Evolutionary conservation across 1,284 basidiomycete species (phyloP).

Genomic region (Marasmius oreades): DNA sequence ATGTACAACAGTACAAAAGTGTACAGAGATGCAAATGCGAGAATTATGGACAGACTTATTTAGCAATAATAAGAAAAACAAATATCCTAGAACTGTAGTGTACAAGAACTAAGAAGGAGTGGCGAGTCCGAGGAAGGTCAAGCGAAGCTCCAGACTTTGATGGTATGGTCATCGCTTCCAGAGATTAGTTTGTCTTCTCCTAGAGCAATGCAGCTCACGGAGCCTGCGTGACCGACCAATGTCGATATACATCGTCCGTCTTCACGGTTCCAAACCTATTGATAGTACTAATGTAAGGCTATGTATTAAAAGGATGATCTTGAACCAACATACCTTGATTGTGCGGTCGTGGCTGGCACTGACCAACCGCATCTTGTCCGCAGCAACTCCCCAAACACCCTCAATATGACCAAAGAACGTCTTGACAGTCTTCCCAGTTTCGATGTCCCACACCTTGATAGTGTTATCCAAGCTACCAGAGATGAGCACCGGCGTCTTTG

Average conservation of each 20-base stretch:
- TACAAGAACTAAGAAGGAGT: too few species aligned
- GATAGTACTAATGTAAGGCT: conserved; percentile 9
- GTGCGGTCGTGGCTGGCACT: conserved; percentile 92
- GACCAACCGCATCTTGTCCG: conserved; percentile 89
- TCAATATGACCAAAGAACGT: conserved; percentile 97
- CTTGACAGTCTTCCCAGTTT: conserved; percentile 73
- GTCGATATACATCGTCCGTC: conserved; percentile 88
- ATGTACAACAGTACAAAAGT: too few species aligned
- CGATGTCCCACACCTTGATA: conserved; percentile 95
- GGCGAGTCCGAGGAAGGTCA: conserved; percentile 16
- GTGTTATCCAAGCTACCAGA: conserved; percentile 96
- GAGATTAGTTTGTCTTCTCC: conserved; percentile 96
- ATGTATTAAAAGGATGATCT: conserved; percentile 7
- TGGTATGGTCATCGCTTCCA: conserved; percentile 85
- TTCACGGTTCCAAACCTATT: conserved; percentile 88
- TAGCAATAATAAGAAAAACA: too few species aligned
- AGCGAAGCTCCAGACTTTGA: conserved; percentile 81
- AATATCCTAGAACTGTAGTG: too few species aligned
- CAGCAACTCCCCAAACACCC: conserved; percentile 94
- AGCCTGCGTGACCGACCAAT: conserved; percentile 90
- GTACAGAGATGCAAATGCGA: too few species aligned
- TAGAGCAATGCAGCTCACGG: conserved; percentile 88
- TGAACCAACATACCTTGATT: conserved; percentile 63
- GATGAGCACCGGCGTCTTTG: conserved; percentile 71
- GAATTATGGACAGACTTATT: too few species aligned